Evolutionary conservation across 306 rosid species (phyloP), one percentile per base, ranked within the genome.

Genomic region (Leucaena leucocephala): DNA sequence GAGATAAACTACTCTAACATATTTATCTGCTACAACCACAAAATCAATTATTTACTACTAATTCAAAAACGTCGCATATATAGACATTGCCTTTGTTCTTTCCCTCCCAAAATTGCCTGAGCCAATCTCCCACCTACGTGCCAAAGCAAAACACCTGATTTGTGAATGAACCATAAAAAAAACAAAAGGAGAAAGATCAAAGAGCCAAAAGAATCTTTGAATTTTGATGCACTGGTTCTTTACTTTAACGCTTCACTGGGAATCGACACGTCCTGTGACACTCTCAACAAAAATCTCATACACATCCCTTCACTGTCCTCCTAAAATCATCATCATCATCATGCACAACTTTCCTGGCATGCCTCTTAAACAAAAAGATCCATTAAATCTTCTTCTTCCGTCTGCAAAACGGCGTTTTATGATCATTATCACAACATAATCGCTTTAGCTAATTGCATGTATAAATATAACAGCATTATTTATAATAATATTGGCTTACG

Each of bases 401-500:
- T 36, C 39, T 36, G 39, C 39, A 36, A 36, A 36, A 36, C 39
- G 39, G 3, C 4, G 39, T 36, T 36, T 3, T 4, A 36, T 36
- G 3, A 4, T 36, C 39, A 36, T 36, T 4, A 36, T 49, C 46
- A 46, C 65, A 43, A 76, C 86, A 85, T 81, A 5, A 8, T 77
- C 68, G 85, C 81, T 86, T 64, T 85, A 2, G n/a, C 6, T 12
- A 45, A 8, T 46, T 48, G 54, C 54, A 3, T 71, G 46, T 66
- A 74, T 54, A 50, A 43, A 43, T 44, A 61, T 61, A 27, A 13
- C 15, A 10, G 15, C 50, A 46, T 46, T 46, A 40, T 40, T 4
- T 40, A 40, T 78, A 4, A 0, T 27, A 27, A 27, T 27, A 78
- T 46, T 77, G 73, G 83, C 87, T 86, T 87, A 76, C 89, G 87